Evolutionary conservation across 192 early-diverging fungal genomes (phyloP).

Genomic region (Linnemannia exigua): DNA sequence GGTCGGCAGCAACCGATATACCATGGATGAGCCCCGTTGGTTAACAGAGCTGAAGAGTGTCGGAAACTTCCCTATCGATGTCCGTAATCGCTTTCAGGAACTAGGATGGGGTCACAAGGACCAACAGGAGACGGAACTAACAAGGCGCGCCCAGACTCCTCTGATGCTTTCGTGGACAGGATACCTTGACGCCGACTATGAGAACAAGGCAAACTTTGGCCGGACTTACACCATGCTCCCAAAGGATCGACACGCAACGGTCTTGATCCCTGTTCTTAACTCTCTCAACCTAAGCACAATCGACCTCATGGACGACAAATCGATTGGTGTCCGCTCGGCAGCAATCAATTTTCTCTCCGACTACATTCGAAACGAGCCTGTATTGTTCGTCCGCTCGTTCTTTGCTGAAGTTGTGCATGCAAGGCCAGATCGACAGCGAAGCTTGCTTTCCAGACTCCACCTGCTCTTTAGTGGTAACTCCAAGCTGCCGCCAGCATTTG

Average conservation of each 20-base stretch:
- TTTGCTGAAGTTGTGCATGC: constrained; percentile 63
- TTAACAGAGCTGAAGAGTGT: constrained; percentile 63
- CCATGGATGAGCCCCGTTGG: constrained; percentile 67
- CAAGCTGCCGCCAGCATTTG: constrained; percentile 66
- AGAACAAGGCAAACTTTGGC: constrained; percentile 45
- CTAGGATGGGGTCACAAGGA: constrained; percentile 68
- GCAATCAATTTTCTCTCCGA: constrained; percentile 60
- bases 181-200: constrained; percentile 64
- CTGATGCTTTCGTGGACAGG: constrained; percentile 63
- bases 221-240: constrained; percentile 26
- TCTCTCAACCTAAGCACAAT: constrained; percentile 60
- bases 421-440: constrained; percentile 48
- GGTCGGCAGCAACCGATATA: constrained; percentile 65
- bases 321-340: constrained; percentile 62
- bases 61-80: constrained; percentile 63
- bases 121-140: constrained; percentile 59
- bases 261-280: constrained; percentile 61
- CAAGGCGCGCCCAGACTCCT: constrained; percentile 61
- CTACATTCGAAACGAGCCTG: constrained; percentile 68
- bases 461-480: constrained; percentile 62
- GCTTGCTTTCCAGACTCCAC: constrained; percentile 58
- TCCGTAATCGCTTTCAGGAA: constrained; percentile 65
- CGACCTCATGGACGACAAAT: constrained; percentile 65
- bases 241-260: constrained; percentile 47
- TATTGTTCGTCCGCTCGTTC: constrained; percentile 65